Evolutionary conservation across 495 filamentous ascomycete genomes (phyloP), one percentile per base, ranked within the genome.

Genomic region (Penicillium bovifimosum): DNA sequence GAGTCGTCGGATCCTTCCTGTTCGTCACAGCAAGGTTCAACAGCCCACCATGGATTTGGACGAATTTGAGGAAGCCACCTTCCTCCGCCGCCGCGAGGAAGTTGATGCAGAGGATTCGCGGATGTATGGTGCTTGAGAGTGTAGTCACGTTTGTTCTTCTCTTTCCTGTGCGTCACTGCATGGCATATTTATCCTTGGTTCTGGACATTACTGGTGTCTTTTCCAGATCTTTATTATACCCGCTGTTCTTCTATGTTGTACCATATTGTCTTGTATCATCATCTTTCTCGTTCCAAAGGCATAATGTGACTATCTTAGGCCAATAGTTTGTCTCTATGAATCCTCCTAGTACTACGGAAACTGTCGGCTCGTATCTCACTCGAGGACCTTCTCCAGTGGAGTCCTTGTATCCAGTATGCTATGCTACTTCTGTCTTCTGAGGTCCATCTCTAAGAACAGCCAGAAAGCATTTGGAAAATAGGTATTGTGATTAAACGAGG

Each of bases 51-150:
- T 74, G 65, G 67, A 70, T 28, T 9, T 71, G 16, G 71, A 72
- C 47, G 73, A 75, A 40, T 77, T 77, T 42, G 74, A 72, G 41
- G 74, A 77, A 41, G 67, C 74, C 0, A 35, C 63, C 1, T 77
- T 77, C 52, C 55, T 77, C 13, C 62, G 72, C 27, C 59, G 65
- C 31, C 62, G 67, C 5, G 74, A 76, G 27, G 74, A 77, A 44
- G 70, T 75, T n/a, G 73, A 76, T 54, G 53, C 54, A 13, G 72
- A 76, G 31, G 67, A 62, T 41, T 36, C 47, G 13, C 45, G 41
- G 2, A 70, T 65, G 61, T 56, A 62, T 26, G 64, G 55, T 33
- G 54, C 55, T 52, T 69, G 44, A 62, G 29, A 11, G 29, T 28
- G 3, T 18, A 9, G 31, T 10, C 10, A 18, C 11, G n/a, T 7